Base-by-base conservation (phyloP, 257 asterid genomes). In the Linderniella brevidens region DNA sequence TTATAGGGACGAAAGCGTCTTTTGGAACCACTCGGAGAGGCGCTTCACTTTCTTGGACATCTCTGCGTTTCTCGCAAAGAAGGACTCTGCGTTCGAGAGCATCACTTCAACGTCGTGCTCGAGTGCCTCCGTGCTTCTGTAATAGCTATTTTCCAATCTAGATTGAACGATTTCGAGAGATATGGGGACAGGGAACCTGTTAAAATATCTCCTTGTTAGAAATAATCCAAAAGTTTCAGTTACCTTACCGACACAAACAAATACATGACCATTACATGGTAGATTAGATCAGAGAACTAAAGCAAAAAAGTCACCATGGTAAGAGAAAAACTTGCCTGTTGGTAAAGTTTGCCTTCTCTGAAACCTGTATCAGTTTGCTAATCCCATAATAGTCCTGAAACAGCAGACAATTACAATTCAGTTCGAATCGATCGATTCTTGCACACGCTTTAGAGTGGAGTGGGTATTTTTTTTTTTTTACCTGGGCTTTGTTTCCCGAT, bases 171-270 rank as follows among this genome's bases (percentile, higher is more conserved):
- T 69, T 43, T 88, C 93, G 52, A 84, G 66, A 45, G 95, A 72
- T 64, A 80, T 43, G 9, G 95, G 98, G 37, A 78, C 98, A 13
- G 95, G 90, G 61, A 78, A 88, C 82, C 98, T 88, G 82, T 60
- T 61, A 48, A 47, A 58, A 56, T 19, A 29, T 12, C 49, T 17
- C 17, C n/a, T n/a, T n/a, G 59, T 41, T 8, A 38, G 50, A 19
- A 14, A 45, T 58, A 35, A 41, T 17, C 51, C 13, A 14, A 17
- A 4, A 47, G 9, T 46, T 39, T 13, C 51, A 46, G 13, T 25
- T 38, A 38, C 14, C 3, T 38, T 38, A 2, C n/a, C n/a, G n/a
- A n/a, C n/a, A n/a, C n/a, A n/a, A n/a, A n/a, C n/a, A n/a, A n/a
- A n/a, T 38, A 1, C 43, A 38, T 38, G 43, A 25, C 32, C 3